Base-by-base conservation (phyloP, 2,329 filamentous ascomycete species). In the Apiospora sp. region DNA sequence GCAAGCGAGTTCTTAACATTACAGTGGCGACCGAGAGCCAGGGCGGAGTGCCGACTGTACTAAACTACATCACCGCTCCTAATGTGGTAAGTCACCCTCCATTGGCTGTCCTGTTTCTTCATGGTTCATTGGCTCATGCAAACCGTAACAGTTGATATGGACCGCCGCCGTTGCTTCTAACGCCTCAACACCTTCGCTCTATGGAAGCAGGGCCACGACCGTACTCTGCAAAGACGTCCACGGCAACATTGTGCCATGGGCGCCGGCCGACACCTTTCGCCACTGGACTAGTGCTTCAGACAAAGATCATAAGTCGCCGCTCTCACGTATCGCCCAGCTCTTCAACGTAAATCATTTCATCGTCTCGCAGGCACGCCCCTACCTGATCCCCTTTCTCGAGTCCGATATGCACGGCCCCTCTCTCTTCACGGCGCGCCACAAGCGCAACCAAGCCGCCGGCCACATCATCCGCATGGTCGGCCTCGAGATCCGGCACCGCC, bases 271-370 rank as follows among this genome's bases (percentile, higher is more conserved):
- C 73, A 89, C 90, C 70, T 93, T 93, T 79, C 88, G 87, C n/a
- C 89, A 92, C 61, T 93, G 91, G 88, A 91, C 91, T 6, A 87
- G 90, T 73, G 87, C 89, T 27, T 89, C 88, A 8, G 91, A 92
- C 81, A 87, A 87, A 58, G 91, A 93, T 74, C 90, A 90, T 58
- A 71, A 48, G 24, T 88, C 87, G 0, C 89, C 88, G 1, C 87
- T 96, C 1, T 87, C 90, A 71, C 90, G 94, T 51, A 91, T 96
- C 43, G 90, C 92, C 8, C 93, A 96, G 83, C 89, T 96, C 14
- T 96, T 96, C 87, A 97, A 97, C 80, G 94, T 97, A 71, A 97
- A 98, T 80, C 95, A 98, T 84, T 98, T 97, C 83, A 94, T 98
- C 75, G 91, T 98, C 76, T 96, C 93, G 75, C 96, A 98, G 84